phyloP scores from a whole-genome alignment of 1,284 basidiomycete genomes.

The Apiotrichum porosum region DNA sequence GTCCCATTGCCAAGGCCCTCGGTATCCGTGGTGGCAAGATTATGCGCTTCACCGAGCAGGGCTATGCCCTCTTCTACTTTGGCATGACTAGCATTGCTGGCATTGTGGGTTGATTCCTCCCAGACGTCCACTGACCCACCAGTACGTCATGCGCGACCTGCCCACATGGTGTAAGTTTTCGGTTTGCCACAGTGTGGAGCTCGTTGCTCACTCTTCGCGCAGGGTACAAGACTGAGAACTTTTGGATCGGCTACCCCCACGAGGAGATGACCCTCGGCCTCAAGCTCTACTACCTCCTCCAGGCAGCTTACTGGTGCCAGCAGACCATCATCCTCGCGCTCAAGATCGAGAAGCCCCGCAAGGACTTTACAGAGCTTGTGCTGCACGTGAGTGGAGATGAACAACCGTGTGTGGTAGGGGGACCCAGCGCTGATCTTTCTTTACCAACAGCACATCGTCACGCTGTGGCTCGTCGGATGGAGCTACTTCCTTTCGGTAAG shows the following conservation, averaged over 20 bases:
- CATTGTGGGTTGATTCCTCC: constrained; percentile 56
- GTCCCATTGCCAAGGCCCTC: constrained; percentile 64
- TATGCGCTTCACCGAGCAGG: constrained; percentile 83
- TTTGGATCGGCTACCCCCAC: constrained; percentile 84
- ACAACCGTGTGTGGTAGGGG: neutral
- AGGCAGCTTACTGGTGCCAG: constrained; percentile 88
- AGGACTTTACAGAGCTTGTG: constrained; percentile 83
- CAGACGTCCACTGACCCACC: constrained; percentile 6
- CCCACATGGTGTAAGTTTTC: constrained; percentile 76
- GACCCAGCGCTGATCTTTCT: constrained; percentile 5
- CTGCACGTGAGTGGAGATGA: constrained; percentile 49
- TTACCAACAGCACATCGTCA: constrained; percentile 79
- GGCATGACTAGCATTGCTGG: constrained; percentile 67
- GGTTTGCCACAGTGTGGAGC: too few relatives aligned
- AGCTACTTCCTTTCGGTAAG: constrained; percentile 76
- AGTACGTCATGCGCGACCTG: constrained; percentile 79
- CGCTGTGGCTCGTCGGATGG: constrained; percentile 94
- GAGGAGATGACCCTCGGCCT: constrained; percentile 80
- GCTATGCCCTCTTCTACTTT: constrained; percentile 80
- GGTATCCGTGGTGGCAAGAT: constrained; percentile 66
- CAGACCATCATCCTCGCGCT: constrained; percentile 83
- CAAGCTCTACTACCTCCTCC: constrained; percentile 89
- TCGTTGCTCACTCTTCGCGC: too few relatives aligned
- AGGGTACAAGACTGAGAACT: constrained; percentile 70
- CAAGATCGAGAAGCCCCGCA: constrained; percentile 85